Evolutionary conservation across 2,329 filamentous ascomycete species (phyloP), one percentile per base, ranked within the genome.

Genomic region (Boeremia exigua): DNA sequence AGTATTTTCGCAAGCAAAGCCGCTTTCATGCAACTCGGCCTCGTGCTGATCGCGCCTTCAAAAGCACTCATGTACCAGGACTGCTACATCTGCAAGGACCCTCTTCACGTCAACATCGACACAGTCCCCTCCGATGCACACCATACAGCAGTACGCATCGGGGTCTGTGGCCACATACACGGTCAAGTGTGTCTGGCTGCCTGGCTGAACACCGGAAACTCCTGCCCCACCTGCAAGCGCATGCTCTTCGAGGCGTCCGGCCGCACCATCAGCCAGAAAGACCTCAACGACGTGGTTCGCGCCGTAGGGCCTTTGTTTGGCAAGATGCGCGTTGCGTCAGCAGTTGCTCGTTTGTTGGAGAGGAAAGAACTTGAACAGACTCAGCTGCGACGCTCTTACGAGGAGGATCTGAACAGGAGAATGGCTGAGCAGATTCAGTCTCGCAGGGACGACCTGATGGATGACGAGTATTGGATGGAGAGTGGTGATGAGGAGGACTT

Each of bases 211-310:
- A 46, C 54, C 3, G 52, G 66, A 14, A 56, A 63, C 46, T 53
- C 58, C 2, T 69, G 65, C n/a, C 63, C 63, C 9, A 58, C 40
- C 15, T 69, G 66, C 55, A 57, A 48, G 4, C 58, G 56, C 44
- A 44, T 59, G 7, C 55, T 69, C 6, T 67, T 63, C 36, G 48
- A 65, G 11, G 19, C 43, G 2, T 40, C 38, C 3, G 34, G 32
- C n/a, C 38, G 19, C 28, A 12, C 30, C 11, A 36, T 48, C 51
- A 48, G 17, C 23, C 30, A 54, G 29, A 14, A 27, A 0, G 44
- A 54, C 11, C 38, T 44, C n/a, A 27, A 33, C 14, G 25, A 17
- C 11, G 23, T 54, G 11, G 14, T 48, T 12, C 27, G 17, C 12
- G 3, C 7, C 17, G 7, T 54, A 25, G 8, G 38, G 27, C 32